Evolutionary conservation across 768 basidiomycete species (phyloP).

Genomic region (Suillus clintonianus): DNA sequence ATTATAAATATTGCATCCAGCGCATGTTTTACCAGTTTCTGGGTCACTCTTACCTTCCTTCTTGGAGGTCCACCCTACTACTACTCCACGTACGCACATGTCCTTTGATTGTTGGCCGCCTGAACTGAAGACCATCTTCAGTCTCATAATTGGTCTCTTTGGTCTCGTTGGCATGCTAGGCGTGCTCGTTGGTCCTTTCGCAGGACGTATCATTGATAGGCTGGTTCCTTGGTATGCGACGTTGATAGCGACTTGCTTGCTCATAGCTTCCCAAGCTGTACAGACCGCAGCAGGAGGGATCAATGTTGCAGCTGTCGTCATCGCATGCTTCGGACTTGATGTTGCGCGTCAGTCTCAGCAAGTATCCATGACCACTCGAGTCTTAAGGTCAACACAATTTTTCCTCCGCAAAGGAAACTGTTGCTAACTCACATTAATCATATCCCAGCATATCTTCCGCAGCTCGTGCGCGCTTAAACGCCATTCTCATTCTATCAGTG

Average conservation of each 20-base stretch:
- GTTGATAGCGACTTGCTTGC: slow-evolving; percentile 50
- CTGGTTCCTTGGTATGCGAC: slow-evolving; percentile 81
- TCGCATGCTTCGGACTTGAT: slow-evolving; percentile 73
- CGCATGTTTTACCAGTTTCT: slow-evolving; percentile 62
- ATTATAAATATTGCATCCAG: slow-evolving; percentile 61
- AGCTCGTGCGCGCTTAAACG: slow-evolving; percentile 75
- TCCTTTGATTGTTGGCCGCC: background rate
- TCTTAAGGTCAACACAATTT: slow-evolving; percentile 48
- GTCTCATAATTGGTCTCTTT: slow-evolving; percentile 69
- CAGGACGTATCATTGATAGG: slow-evolving; percentile 67
- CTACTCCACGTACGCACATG: slow-evolving; percentile 60
- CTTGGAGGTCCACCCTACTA: slow-evolving; percentile 75
- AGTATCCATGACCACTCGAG: slow-evolving; percentile 61
- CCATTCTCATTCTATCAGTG: slow-evolving; percentile 71
- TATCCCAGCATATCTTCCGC: slow-evolving; percentile 33
- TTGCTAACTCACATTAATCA: slow-evolving; percentile 5
- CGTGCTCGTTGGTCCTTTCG: slow-evolving; percentile 66
- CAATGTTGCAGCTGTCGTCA: slow-evolving; percentile 67
- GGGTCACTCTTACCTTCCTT: slow-evolving; percentile 82
- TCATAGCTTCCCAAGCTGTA: slow-evolving; percentile 57
- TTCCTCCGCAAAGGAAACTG: background rate
- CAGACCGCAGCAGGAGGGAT: slow-evolving; percentile 72
- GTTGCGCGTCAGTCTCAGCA: slow-evolving; percentile 74
- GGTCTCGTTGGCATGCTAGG: slow-evolving; percentile 75
- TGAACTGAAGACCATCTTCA: slow-evolving; percentile 8